phyloP scores from a whole-genome alignment of 2,329 filamentous ascomycete genomes.

The Gaeumannomyces tritici region DNA sequence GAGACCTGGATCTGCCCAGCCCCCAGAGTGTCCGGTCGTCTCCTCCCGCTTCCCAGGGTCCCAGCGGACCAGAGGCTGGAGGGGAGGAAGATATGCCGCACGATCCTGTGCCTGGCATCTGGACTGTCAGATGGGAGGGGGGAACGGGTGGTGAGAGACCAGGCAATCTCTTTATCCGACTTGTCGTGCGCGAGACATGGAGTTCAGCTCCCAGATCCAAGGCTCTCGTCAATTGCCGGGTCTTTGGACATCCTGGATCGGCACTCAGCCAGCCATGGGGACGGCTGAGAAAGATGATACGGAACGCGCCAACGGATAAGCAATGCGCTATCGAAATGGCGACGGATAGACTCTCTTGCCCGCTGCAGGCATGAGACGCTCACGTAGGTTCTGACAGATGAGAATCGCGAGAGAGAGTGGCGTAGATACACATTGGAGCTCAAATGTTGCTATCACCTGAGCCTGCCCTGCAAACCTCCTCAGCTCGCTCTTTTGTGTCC shows the following conservation, averaged over 20 bases:
- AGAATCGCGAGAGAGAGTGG: not conserved
- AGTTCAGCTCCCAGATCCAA: too few species aligned
- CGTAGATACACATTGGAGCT: not conserved
- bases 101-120: not conserved
- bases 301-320: not conserved
- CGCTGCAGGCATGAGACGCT: not conserved
- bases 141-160: not conserved
- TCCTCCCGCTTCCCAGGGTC: not conserved
- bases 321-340: not conserved
- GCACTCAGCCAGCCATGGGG: not conserved
- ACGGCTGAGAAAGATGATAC: not conserved
- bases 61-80: not conserved
- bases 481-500: too few species aligned
- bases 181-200: conserved; percentile 8
- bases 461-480: too few species aligned
- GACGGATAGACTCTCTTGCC: not conserved
- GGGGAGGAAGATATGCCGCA: not conserved
- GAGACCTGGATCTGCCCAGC: not conserved
- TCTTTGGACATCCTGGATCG: not conserved
- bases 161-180: conserved; percentile 10
- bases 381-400: too few species aligned
- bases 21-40: not conserved
- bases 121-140: not conserved
- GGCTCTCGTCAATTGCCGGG: not conserved
- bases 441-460: too few species aligned